Evolutionary conservation across 495 filamentous ascomycete species (phyloP), one percentile per base, ranked within the genome.

Genomic region (Aspergillus conjunctus): DNA sequence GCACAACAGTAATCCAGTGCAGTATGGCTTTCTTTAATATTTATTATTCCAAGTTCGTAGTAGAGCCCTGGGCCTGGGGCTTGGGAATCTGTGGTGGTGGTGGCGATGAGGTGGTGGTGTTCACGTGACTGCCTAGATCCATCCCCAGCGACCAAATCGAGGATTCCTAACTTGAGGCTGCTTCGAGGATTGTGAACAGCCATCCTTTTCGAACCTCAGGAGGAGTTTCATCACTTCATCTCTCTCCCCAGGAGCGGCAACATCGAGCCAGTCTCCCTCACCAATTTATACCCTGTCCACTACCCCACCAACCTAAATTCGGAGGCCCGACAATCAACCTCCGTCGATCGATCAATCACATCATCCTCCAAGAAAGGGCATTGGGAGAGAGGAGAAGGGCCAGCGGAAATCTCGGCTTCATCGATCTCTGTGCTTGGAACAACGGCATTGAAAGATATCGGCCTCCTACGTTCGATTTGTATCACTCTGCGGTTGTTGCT

Each of bases 291-390:
- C 51, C 33, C 62, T 55, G 61, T 54, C 66, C 63, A 73, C 73
- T 66, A 67, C 67, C 65, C 69, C 73, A 70, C 68, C 58, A 69
- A 68, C 65, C 68, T 66, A 74, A 66, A 63, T 63, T 64, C 63
- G 66, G 66, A 66, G 61, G 63, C 62, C 63, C 71, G 61, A 68
- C 65, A 63, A 58, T 53, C 56, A 52, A 56, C 61, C 62, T 66
- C 61, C 63, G 58, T 59, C 57, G 68, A 70, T 66, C 67, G 63
- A 69, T 68, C 62, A 53, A 50, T 12, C 37, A 54, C 63, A 62
- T 61, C 56, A 54, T 61, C 58, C 50, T 51, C 45, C 30, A 22
- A 51, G 45, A 62, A 48, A 22, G n/a, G 17, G 44, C 21, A 48
- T 48, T 21, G n/a, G 51, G 37, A 32, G 33, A 39, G 20, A 55